These are phyloP conservation scores for Sporopachydermia lactativora DNA, from an alignment of 805 yeast genomes.

Conservation along the genomic window DNA sequence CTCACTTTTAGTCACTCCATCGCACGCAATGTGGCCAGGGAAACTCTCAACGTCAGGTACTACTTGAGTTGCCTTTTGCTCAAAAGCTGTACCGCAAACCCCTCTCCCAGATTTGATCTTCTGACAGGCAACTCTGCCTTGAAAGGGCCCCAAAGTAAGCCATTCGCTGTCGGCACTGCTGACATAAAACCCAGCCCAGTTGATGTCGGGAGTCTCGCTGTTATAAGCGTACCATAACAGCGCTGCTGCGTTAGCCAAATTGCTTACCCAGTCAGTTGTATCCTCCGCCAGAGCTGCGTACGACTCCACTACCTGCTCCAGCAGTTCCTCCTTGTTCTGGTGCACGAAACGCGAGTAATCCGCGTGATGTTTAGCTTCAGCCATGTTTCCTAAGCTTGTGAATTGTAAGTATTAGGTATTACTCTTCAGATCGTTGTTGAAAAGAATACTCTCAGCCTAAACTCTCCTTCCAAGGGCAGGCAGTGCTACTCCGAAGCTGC, in stretches of 20 bases:
- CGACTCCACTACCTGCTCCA: constrained; percentile 42
- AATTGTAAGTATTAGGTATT: no score
- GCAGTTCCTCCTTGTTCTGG: constrained; percentile 33
- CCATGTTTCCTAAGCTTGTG: no score
- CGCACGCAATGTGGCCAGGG: constrained; percentile 96
- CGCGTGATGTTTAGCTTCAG: constrained; percentile 71
- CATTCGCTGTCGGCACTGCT: constrained; percentile 18
- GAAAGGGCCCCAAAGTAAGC: constrained; percentile 81
- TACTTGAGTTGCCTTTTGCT: constrained; percentile 41
- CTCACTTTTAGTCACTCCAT: constrained; percentile 87
- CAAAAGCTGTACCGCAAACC: constrained; percentile 85
- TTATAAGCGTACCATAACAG: constrained; percentile 80
- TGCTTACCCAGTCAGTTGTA: constrained; percentile 77
- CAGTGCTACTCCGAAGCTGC: no score
- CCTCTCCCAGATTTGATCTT: constrained; percentile 65
- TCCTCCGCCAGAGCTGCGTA: constrained; percentile 51
- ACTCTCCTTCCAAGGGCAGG: no score
- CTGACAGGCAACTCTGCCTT: constrained; percentile 96
- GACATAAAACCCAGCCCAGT: constrained; percentile 92
- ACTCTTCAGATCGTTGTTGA: no score
- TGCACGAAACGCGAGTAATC: constrained; percentile 45
- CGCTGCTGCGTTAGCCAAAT: constrained; percentile 76
- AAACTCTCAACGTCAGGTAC: constrained; percentile 65
- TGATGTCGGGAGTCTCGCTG: constrained; percentile 39
- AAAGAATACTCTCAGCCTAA: no score